Base-by-base conservation (phyloP, 495 filamentous ascomycete genomes). In the Neurospora tetraspora region DNA sequence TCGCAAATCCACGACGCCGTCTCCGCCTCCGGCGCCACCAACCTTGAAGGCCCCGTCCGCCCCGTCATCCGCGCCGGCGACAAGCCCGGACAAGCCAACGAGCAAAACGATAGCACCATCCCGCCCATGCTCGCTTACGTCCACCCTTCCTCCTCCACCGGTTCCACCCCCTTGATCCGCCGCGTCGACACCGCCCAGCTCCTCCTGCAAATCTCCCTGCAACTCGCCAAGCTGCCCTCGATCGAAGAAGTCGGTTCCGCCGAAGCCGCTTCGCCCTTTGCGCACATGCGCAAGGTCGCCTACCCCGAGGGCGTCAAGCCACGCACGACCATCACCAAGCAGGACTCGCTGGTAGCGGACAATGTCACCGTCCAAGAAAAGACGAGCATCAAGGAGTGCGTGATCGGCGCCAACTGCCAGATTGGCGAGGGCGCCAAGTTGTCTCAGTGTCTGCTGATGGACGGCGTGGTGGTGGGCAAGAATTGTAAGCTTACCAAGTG, bases 281-380 rank as follows among this genome's bases (percentile, higher is more conserved):
- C 92, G 0, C 92, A 94, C 80, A 76, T 84, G 40, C 84, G 87
- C 75, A 98, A 97, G 81, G 88, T 97, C 69, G 90, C 94, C 8
- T 90, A 93, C 75, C 90, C 93, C 0, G 89, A 91, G 4, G 89
- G 89, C 37, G 88, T 98, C 43, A 90, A 93, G 36, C 86, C 90
- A 39, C 88, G 88, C 38, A 91, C 89, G 45, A 94, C 91, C 12
- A 90, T 99, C 70, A 92, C 91, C 8, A 86, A 89, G 74, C 80
- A 83, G 16, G 94, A 97, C 80, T 91, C 88, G 76, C 83, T 99
- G 2, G 86, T 98, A 36, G 95, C 86, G 3, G 89, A 92, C 27
- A 97, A 97, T 78, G 93, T 95, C 36, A 93, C 90, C 4, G 89
- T 99, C 3, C 91, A 92, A 74, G 89, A 92, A 73, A 93, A 92